These are phyloP conservation scores for Daldinia loculata DNA, from an alignment of 495 filamentous ascomycete species.

Conservation along the genomic window DNA sequence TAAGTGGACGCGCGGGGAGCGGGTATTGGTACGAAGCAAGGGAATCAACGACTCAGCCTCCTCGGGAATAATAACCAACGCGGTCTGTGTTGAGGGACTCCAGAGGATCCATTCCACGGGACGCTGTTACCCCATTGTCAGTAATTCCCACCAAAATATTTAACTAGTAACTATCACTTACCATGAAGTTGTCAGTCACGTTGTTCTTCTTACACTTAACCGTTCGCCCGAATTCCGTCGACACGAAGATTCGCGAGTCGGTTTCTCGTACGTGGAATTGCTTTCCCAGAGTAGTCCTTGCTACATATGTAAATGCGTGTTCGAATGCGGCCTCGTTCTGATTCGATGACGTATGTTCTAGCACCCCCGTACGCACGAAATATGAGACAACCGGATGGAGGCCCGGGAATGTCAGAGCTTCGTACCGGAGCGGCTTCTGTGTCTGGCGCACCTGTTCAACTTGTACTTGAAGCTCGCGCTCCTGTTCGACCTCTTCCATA, in stretches of 20 bases:
- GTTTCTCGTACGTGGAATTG: slow-evolving; percentile 37
- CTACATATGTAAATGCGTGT: slow-evolving; percentile 45
- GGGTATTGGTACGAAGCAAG: slow-evolving; percentile 40
- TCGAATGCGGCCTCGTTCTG: slow-evolving; percentile 17
- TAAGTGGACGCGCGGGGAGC: slow-evolving; percentile 44
- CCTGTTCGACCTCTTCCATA: slow-evolving; percentile 63
- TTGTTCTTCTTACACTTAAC: slow-evolving; percentile 19
- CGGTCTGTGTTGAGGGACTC: slow-evolving; percentile 46
- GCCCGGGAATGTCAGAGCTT: slow-evolving; percentile 46
- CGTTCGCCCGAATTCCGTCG: slow-evolving; percentile 47
- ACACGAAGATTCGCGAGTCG: slow-evolving; percentile 47
- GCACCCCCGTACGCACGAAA: slow-evolving; percentile 42
- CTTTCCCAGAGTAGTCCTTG: slow-evolving; percentile 39
- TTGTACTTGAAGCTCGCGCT: slow-evolving; percentile 58
- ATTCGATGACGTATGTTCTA: background rate
- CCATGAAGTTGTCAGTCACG: slow-evolving; percentile 44
- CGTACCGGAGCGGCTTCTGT: slow-evolving; percentile 46
- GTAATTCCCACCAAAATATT: background rate
- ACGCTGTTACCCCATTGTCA: slow-evolving; percentile 42
- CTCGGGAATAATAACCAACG: slow-evolving; percentile 62
- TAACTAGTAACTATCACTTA: slow-evolving; percentile 25
- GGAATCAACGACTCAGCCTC: slow-evolving; percentile 62
- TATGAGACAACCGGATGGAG: slow-evolving; percentile 39
- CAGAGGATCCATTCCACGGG: slow-evolving; percentile 55
- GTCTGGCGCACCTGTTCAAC: slow-evolving; percentile 61